phyloP scores from a whole-genome alignment of 768 basidiomycete genomes.

The Amylocystis lapponica region DNA sequence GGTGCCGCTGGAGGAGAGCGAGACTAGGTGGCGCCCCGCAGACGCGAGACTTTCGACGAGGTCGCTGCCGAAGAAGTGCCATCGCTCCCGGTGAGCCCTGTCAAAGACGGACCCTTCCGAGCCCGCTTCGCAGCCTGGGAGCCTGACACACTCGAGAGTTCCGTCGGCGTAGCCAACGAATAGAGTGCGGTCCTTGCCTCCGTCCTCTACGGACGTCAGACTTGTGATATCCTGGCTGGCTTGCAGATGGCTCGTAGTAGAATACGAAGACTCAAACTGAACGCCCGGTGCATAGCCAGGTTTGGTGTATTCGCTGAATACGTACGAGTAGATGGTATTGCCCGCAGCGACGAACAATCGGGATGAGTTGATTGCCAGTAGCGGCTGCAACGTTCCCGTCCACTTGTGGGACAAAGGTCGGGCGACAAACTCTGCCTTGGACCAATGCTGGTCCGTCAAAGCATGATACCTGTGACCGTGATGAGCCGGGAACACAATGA shows the following conservation, averaged over 20 bases:
- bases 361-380: slow-evolving; percentile 47
- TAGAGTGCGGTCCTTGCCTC: slow-evolving; percentile 19
- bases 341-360: slow-evolving; percentile 61
- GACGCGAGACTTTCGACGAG: slow-evolving; percentile 53
- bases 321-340: slow-evolving; percentile 49
- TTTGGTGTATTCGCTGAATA: slow-evolving; percentile 28
- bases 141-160: slow-evolving; percentile 35
- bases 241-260: slow-evolving; percentile 17
- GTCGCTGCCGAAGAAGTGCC: slow-evolving; percentile 35
- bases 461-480: slow-evolving; percentile 35
- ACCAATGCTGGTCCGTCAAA: slow-evolving; percentile 52
- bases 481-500: neutral
- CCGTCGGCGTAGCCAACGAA: slow-evolving; percentile 26
- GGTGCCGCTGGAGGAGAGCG: slow-evolving; percentile 52
- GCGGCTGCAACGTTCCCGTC: slow-evolving; percentile 49
- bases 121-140: slow-evolving; percentile 22
- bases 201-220: slow-evolving; percentile 21
- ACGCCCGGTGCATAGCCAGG: slow-evolving; percentile 14
- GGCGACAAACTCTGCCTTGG: slow-evolving; percentile 44
- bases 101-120: slow-evolving; percentile 5
- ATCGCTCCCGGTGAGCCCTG: slow-evolving; percentile 12
- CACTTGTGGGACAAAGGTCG: slow-evolving; percentile 60
- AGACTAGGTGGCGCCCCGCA: slow-evolving; percentile 40
- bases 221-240: slow-evolving; percentile 26
- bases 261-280: slow-evolving; percentile 20